phyloP scores from a whole-genome alignment of 164 flowering plant genomes.

The Stephania japonica region DNA sequence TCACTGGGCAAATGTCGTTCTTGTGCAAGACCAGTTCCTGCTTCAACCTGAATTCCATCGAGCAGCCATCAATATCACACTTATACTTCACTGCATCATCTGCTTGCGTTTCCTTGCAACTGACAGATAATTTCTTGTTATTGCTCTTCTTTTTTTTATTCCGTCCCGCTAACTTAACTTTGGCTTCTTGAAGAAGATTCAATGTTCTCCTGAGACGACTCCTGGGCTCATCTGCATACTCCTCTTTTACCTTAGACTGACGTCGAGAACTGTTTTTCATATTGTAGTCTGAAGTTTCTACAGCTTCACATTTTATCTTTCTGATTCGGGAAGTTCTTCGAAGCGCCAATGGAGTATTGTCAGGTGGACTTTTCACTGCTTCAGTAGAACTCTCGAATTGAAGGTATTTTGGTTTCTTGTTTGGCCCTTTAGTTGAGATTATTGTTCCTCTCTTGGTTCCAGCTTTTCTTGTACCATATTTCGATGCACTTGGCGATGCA shows the following conservation, averaged over 20 bases:
- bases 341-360: slow-evolving; percentile 13
- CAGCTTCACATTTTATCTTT: slow-evolving; percentile 23
- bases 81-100: slow-evolving; percentile 46
- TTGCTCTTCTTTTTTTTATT: slow-evolving; percentile 24
- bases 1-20: slow-evolving; percentile 70
- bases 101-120: not conserved
- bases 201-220: slow-evolving; percentile 50
- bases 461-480: slow-evolving; percentile 26
- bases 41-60: slow-evolving; percentile 68
- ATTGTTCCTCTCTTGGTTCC: slow-evolving; percentile 49
- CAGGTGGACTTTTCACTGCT: slow-evolving; percentile 10
- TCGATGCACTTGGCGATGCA: slow-evolving; percentile 7
- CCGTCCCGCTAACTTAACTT: slow-evolving; percentile 26
- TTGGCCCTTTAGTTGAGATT: slow-evolving; percentile 22
- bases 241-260: slow-evolving; percentile 30
- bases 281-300: slow-evolving; percentile 15
- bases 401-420: slow-evolving; percentile 32
- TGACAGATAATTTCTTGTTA: slow-evolving; percentile 3
- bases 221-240: slow-evolving; percentile 56
- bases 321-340: slow-evolving; percentile 25
- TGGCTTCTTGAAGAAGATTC: slow-evolving; percentile 23
- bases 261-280: slow-evolving; percentile 16
- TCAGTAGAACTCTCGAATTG: slow-evolving; percentile 19
- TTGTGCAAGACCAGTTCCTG: slow-evolving; percentile 72
- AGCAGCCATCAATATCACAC: slow-evolving; percentile 85